Base-by-base conservation (phyloP, 106 monocot species). In the Allium cepa region DNA sequence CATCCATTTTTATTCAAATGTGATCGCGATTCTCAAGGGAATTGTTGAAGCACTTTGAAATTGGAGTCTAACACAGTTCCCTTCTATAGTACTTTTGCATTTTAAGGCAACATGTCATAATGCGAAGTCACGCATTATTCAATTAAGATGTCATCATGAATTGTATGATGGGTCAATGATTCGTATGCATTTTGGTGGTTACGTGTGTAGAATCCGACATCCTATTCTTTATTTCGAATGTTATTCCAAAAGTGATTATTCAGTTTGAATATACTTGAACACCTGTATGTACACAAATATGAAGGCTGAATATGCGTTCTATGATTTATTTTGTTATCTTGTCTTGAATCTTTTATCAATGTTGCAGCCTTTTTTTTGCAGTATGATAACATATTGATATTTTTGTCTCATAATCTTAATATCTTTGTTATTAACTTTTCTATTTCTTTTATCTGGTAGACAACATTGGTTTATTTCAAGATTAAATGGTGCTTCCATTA, bases 401-500 rank as follows among this genome's bases (percentile, higher is more conserved):
- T 18, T 8, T 58, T 58, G 18, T 1, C 57, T n/a, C 57, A 16
- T 58, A 8, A 18, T 16, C 12, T 15, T 18, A 11, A 4, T 14
- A 7, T 15, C 18, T 14, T 7, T 2, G 57, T 15, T 18, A 58
- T 16, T 7, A 16, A 16, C 57, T 11, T 8, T 26, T 56, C 62
- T 66, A 22, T 26, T 62, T 10, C 48, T 26, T 49, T 47, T 49
- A 17, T 46, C 70, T 77, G 77, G 59, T 77, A 93, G 97, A 77
- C 97, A 93, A 72, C 92, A 99, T 68, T 99, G 92, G 97, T 92
- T 90, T 64, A 83, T 93, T 74, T 79, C 78, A 47, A 80, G 92
- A 60, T 66, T 99, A 71, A 81, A 90, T 67, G 92, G 83, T 18
- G 92, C 92, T 47, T 87, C 97, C 65, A 84, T 93, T 58, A 93